Evolutionary conservation across 1,284 basidiomycete species (phyloP).

Genomic region (Peniophora sp.): DNA sequence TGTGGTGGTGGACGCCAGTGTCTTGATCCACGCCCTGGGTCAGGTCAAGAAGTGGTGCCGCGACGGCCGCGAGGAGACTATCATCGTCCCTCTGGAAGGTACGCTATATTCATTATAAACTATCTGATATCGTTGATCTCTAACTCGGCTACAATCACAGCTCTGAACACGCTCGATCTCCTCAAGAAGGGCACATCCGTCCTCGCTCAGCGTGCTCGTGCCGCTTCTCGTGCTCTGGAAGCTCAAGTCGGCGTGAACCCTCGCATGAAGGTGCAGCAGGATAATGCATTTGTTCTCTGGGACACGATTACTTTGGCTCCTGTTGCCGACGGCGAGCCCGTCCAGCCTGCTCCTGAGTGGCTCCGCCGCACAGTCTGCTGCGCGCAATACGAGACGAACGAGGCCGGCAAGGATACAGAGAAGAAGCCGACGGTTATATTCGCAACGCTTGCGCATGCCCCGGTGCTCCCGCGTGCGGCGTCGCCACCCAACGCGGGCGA

Average conservation of each 20-base stretch:
- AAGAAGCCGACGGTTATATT: conserved; percentile 43
- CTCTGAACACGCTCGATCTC: conserved; percentile 86
- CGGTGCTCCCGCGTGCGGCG: conserved; percentile 23
- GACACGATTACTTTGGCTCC: conserved; percentile 50
- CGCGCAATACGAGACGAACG: conserved; percentile 55
- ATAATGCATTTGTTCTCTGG: conserved; percentile 75
- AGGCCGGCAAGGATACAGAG: conserved; percentile 9
- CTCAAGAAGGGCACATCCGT: conserved; percentile 83
- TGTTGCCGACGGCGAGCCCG: conserved; percentile 17
- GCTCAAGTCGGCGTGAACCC: conserved; percentile 74
- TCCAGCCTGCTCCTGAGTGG: conserved; percentile 59
- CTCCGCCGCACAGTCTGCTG: conserved; percentile 74
- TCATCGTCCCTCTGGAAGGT: conserved; percentile 88
- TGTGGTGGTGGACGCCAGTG: conserved; percentile 80
- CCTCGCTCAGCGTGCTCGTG: conserved; percentile 74
- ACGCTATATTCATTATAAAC: conserved; percentile 18
- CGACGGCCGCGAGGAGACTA: conserved; percentile 57
- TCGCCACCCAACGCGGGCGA: conserved; percentile 23
- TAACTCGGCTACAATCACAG: conserved; percentile 28
- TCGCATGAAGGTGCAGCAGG: conserved; percentile 69
- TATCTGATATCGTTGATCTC: conserved; percentile 3
- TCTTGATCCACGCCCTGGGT: conserved; percentile 77
- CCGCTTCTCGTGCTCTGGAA: conserved; percentile 76
- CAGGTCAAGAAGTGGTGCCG: conserved; percentile 78
- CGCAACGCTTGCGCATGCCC: conserved; percentile 38